Conservation (phyloP, 1,139 yeast species). For the Kodamaea derodonti region DNA sequence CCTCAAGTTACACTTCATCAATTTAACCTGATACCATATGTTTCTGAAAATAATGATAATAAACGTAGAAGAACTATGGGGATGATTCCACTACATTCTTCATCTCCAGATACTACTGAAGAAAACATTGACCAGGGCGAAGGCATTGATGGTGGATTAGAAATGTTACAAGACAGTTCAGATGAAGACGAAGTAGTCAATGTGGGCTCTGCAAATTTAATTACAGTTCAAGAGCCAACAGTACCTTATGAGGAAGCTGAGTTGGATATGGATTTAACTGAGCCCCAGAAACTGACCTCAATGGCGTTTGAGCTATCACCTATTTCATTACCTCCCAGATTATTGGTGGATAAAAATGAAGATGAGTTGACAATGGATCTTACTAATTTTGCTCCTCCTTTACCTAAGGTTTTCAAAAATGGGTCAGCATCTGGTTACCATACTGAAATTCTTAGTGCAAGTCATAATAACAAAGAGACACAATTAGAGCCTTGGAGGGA, state of each 20-base stretch:
- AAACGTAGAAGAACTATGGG: constrained; percentile 15
- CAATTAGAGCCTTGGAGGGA: background rate
- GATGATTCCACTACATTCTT: constrained; percentile 4
- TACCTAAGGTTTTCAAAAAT: background rate
- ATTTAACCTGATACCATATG: constrained; percentile 45
- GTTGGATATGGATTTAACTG: constrained; percentile 23
- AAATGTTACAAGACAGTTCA: constrained; percentile 12
- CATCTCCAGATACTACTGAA: background rate
- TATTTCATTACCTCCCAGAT: background rate
- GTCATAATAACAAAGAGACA: no score
- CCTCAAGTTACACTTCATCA: constrained; percentile 74
- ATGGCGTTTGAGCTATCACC: constrained; percentile 1
- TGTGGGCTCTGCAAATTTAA: background rate
- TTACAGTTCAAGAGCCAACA: background rate
- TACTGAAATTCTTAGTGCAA: no score
- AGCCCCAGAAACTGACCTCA: constrained; percentile 4
- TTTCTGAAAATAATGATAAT: constrained; percentile 8
- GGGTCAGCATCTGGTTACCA: no score
- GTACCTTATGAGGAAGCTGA: constrained; percentile 12
- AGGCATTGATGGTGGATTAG: constrained; percentile 8
- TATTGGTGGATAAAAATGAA: background rate
- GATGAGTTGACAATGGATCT: constrained; percentile 14
- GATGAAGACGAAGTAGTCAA: constrained; percentile 7
- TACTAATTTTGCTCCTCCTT: constrained; percentile 5
- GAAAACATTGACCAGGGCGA: background rate